Evolutionary conservation across 768 basidiomycete species (phyloP).

Genomic region (Pleurotus giganteus): DNA sequence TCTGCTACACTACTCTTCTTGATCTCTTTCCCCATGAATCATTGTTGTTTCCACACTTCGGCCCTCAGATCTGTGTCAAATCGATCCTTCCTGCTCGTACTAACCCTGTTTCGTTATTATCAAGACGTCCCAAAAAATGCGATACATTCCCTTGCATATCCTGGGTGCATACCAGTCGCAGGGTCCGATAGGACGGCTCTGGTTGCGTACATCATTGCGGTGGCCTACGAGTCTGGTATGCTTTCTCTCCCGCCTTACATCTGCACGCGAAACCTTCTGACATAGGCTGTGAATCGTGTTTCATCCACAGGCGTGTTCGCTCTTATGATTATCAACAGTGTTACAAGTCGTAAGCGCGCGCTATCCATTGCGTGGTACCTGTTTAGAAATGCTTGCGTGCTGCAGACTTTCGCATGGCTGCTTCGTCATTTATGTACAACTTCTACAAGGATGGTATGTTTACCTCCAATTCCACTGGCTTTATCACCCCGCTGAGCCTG

Average conservation of each 20-base stretch:
- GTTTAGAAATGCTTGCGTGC: neutral
- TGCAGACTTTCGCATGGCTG: neutral
- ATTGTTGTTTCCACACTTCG: too few species aligned
- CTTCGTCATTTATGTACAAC: neutral
- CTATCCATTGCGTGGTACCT: too few species aligned
- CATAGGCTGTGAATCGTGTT: too few species aligned
- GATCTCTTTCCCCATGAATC: neutral
- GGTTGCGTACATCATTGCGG: neutral
- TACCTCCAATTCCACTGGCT: neutral
- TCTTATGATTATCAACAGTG: conserved; percentile 3
- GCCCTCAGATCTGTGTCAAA: too few species aligned
- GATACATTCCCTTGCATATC: neutral
- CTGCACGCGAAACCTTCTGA: neutral
- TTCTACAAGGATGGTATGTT: neutral
- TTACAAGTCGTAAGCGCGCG: neutral
- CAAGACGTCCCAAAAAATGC: neutral
- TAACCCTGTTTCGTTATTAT: neutral
- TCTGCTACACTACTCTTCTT: neutral
- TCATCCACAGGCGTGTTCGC: neutral
- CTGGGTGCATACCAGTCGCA: neutral
- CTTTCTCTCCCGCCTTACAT: neutral
- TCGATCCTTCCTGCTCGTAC: neutral
- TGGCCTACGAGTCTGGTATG: conserved; percentile 3
- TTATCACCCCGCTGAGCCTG: neutral
- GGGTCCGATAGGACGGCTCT: neutral